Percentiles rank a stretch among this genome's conserved stretches.
Evolutionary conservation across 2,329 filamentous ascomycete species (phyloP).

Genomic region (Sporothrix variecibatus): DNA sequence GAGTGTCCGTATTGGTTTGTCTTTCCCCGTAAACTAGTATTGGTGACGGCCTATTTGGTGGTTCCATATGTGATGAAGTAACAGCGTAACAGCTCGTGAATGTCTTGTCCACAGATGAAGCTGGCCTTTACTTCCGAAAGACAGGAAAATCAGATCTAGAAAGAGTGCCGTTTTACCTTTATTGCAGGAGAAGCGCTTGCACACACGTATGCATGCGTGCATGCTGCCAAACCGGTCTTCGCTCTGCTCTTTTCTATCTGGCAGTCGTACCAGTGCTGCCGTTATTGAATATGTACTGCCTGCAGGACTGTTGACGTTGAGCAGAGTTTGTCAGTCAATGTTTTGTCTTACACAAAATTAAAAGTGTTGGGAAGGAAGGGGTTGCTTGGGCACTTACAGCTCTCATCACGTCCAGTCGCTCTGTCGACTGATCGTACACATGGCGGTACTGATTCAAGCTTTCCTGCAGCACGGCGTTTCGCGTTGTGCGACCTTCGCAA

Average conservation of each 20-base stretch:
- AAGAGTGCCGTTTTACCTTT: neutral
- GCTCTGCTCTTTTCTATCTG: neutral
- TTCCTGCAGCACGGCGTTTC: constrained; percentile 73
- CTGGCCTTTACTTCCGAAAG: neutral
- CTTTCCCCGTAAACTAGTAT: neutral
- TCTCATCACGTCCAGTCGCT: constrained; percentile 69
- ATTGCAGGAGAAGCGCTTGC: neutral
- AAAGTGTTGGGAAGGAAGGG: neutral
- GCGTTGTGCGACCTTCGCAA: constrained; percentile 80
- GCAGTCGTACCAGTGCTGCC: constrained; percentile 17
- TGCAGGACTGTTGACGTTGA: constrained; percentile 46
- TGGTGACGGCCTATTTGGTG: neutral
- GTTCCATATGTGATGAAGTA: neutral
- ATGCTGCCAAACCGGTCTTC: neutral
- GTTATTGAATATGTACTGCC: constrained; percentile 53
- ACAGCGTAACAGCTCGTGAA: neutral
- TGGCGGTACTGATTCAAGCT: constrained; percentile 84
- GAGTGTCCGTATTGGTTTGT: neutral
- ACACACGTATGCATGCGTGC: neutral
- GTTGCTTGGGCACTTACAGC: constrained; percentile 50
- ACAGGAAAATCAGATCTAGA: neutral
- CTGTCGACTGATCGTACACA: constrained; percentile 80
- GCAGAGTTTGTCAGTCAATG: neutral
- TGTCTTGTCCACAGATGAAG: neutral
- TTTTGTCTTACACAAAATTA: neutral